These are phyloP conservation scores for Gossypium davidsonii DNA, from an alignment of 441 rosid genomes.

Conservation along the genomic window DNA sequence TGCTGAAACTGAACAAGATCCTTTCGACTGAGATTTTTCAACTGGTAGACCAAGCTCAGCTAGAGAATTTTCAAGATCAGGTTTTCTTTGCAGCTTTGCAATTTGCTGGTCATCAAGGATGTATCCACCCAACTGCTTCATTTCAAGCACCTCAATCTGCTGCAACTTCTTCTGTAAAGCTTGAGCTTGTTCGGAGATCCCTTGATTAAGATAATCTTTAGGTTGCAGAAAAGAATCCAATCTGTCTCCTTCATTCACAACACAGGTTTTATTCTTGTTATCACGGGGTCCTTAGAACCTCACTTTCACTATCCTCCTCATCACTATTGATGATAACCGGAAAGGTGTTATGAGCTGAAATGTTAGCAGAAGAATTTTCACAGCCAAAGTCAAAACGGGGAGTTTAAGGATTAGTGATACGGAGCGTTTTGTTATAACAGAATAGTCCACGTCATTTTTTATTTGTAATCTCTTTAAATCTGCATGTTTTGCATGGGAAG, in stretches of 20 bases:
- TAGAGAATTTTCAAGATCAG: conserved; percentile 56
- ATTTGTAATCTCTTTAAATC: too few species aligned
- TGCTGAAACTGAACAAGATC: conserved; percentile 28
- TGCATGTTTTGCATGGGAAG: too few species aligned
- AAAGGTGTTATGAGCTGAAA: too few species aligned
- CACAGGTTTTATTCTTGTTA: conserved; percentile 24
- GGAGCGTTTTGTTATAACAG: too few species aligned
- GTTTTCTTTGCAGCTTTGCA: conserved; percentile 72
- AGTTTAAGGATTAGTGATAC: too few species aligned
- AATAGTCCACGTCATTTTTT: too few species aligned
- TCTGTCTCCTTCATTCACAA: conserved; percentile 27
- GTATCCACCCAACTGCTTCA: conserved; percentile 59
- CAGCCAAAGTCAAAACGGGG: too few species aligned
- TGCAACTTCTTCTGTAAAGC: conserved; percentile 82
- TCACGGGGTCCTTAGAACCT: conserved; percentile 54
- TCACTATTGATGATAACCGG: conserved; percentile 69
- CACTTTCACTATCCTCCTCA: conserved; percentile 71
- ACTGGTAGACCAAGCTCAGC: conserved; percentile 66
- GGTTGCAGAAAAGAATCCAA: conserved; percentile 56
- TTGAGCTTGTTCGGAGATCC: conserved; percentile 54
- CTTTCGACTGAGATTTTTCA: conserved; percentile 33
- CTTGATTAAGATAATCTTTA: conserved; percentile 43
- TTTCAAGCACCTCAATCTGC: conserved; percentile 91
- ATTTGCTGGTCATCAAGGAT: conserved; percentile 81
- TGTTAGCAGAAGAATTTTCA: too few species aligned